Conservation (phyloP, 306 rosid species). For the Cercis canadensis region DNA sequence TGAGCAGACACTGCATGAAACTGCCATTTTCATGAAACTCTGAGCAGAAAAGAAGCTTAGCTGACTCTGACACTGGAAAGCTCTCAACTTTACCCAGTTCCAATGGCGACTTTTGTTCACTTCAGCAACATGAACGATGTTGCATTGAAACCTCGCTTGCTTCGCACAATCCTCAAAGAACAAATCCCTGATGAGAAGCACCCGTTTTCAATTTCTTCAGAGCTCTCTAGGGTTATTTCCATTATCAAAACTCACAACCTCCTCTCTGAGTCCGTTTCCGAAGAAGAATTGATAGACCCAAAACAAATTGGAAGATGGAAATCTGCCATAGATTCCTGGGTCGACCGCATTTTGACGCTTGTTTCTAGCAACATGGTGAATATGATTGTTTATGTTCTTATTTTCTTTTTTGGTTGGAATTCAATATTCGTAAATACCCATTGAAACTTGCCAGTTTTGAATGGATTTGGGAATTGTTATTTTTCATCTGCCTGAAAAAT, state of each 20-base stretch:
- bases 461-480: background rate
- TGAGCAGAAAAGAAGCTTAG: too few species aligned
- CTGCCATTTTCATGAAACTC: too few species aligned
- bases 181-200: conserved; percentile 55
- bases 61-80: too few species aligned
- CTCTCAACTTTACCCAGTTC: too few species aligned
- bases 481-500: too few species aligned
- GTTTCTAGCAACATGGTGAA: conserved; percentile 60
- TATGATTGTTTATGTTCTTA: background rate
- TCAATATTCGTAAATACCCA: background rate
- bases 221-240: conserved; percentile 57
- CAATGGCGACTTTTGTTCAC: conserved; percentile 70
- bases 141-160: conserved; percentile 75
- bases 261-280: conserved; percentile 53
- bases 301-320: conserved; percentile 59
- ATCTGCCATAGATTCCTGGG: conserved; percentile 73
- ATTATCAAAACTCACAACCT: conserved; percentile 63
- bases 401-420: conserved; percentile 1
- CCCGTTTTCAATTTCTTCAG: conserved; percentile 45
- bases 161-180: conserved; percentile 56
- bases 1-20: too few species aligned
- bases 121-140: conserved; percentile 67
- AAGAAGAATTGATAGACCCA: conserved; percentile 37
- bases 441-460: background rate
- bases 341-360: conserved; percentile 60